Percentiles rank a stretch among this genome's conserved stretches.
phyloP scores from a whole-genome alignment of 768 basidiomycete species.

The Paxillus involutus region DNA sequence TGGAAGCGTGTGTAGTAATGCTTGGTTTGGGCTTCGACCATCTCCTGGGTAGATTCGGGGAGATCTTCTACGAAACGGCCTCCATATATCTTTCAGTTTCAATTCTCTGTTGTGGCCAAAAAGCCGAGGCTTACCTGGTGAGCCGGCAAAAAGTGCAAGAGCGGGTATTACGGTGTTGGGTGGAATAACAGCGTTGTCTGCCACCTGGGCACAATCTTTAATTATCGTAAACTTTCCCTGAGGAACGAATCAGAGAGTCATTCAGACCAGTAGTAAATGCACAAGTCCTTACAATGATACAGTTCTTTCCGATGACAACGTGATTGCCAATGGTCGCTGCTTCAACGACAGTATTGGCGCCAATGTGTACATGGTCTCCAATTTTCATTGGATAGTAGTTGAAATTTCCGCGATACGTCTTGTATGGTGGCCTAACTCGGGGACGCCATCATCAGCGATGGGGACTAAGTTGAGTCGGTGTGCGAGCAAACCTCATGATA shows the following conservation, averaged over 20 bases:
- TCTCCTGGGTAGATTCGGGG: constrained; percentile 93
- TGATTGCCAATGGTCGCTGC: constrained; percentile 93
- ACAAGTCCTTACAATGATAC: constrained; percentile 72
- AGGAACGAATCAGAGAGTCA: neutral
- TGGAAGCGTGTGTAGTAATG: constrained; percentile 84
- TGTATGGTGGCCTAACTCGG: constrained; percentile 70
- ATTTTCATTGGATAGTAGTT: constrained; percentile 99
- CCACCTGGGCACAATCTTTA: constrained; percentile 90
- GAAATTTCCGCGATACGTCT: constrained; percentile 87
- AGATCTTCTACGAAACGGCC: constrained; percentile 82
- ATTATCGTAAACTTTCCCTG: constrained; percentile 97
- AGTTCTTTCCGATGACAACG: constrained; percentile 93
- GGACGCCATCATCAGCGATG: neutral
- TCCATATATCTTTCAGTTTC: constrained; percentile 28
- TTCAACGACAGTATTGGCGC: constrained; percentile 85
- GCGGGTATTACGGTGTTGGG: constrained; percentile 93
- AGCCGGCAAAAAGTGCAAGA: constrained; percentile 80
- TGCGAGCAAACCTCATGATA: constrained; percentile 72
- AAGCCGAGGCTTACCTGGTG: constrained; percentile 63
- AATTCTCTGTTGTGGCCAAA: neutral
- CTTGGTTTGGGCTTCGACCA: constrained; percentile 84
- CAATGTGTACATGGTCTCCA: constrained; percentile 93
- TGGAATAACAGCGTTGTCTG: constrained; percentile 87
- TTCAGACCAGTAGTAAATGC: neutral
- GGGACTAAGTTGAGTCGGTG: neutral